Conservation (phyloP, 805 yeast genomes). For the Maudiozyma serrabonitensis region DNA sequence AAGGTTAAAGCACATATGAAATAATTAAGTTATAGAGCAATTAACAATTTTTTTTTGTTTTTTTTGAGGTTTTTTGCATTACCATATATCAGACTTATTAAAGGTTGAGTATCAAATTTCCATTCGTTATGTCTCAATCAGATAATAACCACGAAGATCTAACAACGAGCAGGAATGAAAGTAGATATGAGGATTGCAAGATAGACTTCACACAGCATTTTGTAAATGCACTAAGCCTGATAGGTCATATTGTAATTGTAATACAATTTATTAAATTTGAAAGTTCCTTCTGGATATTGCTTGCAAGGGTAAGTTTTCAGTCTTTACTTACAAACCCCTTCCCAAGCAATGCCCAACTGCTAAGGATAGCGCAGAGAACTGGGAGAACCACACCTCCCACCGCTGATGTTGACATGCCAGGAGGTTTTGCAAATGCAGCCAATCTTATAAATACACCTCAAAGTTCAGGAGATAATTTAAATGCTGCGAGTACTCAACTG, state of each 20-base stretch:
- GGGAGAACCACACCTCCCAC: slow-evolving; percentile 7
- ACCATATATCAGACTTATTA: too few species aligned
- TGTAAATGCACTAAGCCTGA: slow-evolving; percentile 10
- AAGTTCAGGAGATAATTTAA: background rate
- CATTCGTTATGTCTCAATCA: background rate
- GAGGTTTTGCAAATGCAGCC: slow-evolving; percentile 10
- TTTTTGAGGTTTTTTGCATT: too few species aligned
- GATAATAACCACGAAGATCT: background rate
- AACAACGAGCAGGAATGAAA: slow-evolving; percentile 1
- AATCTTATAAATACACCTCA: background rate
- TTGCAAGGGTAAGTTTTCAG: slow-evolving; percentile 31
- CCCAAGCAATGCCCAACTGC: slow-evolving; percentile 23
- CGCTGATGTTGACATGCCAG: slow-evolving; percentile 12
- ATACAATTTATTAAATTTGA: slow-evolving; percentile 23
- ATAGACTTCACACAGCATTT: slow-evolving; percentile 18
- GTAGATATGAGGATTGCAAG: slow-evolving; percentile 16
- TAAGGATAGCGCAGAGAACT: slow-evolving; percentile 10
- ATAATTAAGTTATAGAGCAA: too few species aligned
- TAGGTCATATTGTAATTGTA: slow-evolving; percentile 19
- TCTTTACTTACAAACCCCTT: slow-evolving; percentile 35
- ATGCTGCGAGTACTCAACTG: slow-evolving; percentile 1
- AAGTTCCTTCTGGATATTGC: slow-evolving; percentile 19
- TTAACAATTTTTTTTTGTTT: too few species aligned
- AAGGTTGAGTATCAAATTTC: too few species aligned
- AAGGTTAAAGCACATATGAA: too few species aligned